These are phyloP conservation scores for Thermothelomyces thermophilus DNA, from an alignment of 2,329 filamentous ascomycete genomes.

Conservation along the genomic window DNA sequence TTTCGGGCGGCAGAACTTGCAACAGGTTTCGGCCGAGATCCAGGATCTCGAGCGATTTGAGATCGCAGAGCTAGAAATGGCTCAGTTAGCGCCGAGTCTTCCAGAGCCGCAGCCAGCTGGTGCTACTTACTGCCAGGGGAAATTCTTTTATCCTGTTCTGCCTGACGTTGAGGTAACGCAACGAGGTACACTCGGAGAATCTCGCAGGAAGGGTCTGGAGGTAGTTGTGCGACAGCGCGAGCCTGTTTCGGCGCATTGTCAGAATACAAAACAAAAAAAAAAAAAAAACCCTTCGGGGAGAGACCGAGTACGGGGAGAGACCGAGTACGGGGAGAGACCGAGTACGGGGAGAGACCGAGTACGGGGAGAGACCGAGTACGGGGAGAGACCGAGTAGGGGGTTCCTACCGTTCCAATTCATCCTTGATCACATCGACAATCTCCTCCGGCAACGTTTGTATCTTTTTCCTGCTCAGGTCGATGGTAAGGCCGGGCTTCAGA, in stretches of 20 bases:
- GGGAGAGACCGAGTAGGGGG: too few species aligned
- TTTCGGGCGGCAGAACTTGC: slow-evolving; percentile 66
- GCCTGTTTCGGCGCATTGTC: slow-evolving; percentile 39
- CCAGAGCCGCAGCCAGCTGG: not conserved
- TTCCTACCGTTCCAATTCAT: slow-evolving; percentile 63
- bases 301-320: too few species aligned
- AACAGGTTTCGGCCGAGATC: slow-evolving; percentile 89
- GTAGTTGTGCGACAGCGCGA: slow-evolving; percentile 76
- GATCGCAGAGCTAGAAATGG: slow-evolving; percentile 64
- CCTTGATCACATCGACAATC: slow-evolving; percentile 67
- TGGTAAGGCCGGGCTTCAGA: slow-evolving; percentile 65
- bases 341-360: too few species aligned
- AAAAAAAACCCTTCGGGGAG: too few species aligned
- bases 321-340: too few species aligned
- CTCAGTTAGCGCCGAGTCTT: slow-evolving; percentile 12
- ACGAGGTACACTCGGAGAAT: slow-evolving; percentile 68
- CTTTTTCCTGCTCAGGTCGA: slow-evolving; percentile 69
- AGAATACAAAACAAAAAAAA: too few species aligned
- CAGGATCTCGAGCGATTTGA: slow-evolving; percentile 83
- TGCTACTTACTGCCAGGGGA: slow-evolving; percentile 45
- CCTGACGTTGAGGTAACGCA: slow-evolving; percentile 74
- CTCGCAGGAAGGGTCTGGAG: slow-evolving; percentile 62
- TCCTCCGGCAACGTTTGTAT: slow-evolving; percentile 67
- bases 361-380: too few species aligned
- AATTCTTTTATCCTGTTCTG: slow-evolving; percentile 66